Evolutionary conservation across 352 stramenopile genomes (phyloP).

Genomic region (Pythium dissimile): DNA sequence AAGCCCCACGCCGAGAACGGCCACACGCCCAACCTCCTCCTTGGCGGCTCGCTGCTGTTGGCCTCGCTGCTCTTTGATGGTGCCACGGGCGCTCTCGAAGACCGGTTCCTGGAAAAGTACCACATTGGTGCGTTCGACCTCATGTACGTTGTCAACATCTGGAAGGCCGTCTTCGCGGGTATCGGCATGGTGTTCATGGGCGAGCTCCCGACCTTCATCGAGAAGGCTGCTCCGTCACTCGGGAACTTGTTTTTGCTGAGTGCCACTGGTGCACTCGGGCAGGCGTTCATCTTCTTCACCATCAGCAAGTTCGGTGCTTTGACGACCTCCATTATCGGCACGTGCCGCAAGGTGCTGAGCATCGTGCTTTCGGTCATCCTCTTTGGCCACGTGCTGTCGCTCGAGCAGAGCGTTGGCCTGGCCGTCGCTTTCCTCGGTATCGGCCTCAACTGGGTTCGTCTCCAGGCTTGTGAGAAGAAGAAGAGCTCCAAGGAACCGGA

Average conservation of each 20-base stretch:
- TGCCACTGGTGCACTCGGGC: conserved; percentile 67
- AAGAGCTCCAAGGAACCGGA: conserved; percentile 23
- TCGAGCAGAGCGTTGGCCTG: conserved; percentile 64
- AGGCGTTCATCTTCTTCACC: conserved; percentile 87
- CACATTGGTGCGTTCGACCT: conserved; percentile 82
- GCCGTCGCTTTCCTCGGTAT: conserved; percentile 67
- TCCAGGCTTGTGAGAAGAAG: conserved; percentile 43
- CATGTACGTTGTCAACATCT: conserved; percentile 88
- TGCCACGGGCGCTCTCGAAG: conserved; percentile 72
- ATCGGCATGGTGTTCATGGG: conserved; percentile 69
- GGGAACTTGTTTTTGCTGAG: conserved; percentile 70
- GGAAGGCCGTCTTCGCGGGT: conserved; percentile 70
- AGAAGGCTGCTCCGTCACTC: conserved; percentile 53
- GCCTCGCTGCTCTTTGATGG: conserved; percentile 79
- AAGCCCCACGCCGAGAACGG: conserved; percentile 35
- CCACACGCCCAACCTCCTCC: conserved; percentile 57
- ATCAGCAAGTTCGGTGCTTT: conserved; percentile 85
- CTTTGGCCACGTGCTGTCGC: conserved; percentile 72
- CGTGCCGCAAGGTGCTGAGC: conserved; percentile 82
- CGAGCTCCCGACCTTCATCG: conserved; percentile 60
- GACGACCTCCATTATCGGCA: conserved; percentile 84
- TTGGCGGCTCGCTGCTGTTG: conserved; percentile 63
- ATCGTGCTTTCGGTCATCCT: conserved; percentile 83
- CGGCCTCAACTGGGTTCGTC: conserved; percentile 72
- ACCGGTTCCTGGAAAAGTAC: conserved; percentile 81